Evolutionary conservation across 257 asterid genomes (phyloP), one percentile per base, ranked within the genome.

Genomic region (Nemophila menziesii): DNA sequence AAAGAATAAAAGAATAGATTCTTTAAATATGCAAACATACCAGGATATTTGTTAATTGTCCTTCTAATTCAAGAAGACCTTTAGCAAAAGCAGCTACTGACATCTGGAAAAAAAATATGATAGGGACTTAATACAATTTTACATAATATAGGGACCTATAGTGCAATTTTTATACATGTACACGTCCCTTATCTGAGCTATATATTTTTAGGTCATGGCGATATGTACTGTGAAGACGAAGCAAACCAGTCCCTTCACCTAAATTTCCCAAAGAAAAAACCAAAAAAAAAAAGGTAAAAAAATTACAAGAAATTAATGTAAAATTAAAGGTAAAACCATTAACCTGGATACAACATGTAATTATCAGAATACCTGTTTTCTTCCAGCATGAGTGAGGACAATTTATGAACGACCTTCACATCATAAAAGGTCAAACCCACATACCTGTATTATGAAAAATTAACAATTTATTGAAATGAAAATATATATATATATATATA

Each of bases 41-140:
- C 95, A 84, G 71, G 51, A 89, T 89, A 36, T 95, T 95, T 52
- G 98, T 89, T 63, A 89, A 64, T 46, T 70, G 98, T 48, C 98
- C 98, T 78, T 89, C 98, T 67, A 89, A 73, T 62, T 89, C 98
- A 22, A 89, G 92, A 36, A 89, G 95, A 33, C 98, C 98, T 75
- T 89, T 89, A 5, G 98, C 95, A 57, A 89, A 89, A 56, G 98
- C 98, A 58, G 98, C 95, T 44, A 94, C 98, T 11, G 98, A 89
- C 98, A 89, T 89, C 98, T 89, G 77, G 16, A 21, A 51, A n/a
- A n/a, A 29, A 29, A 13, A 29, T 2, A 29, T n/a, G n/a, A 29
- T 7, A 7, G 9, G 36, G 36, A 29, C 8, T 29, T 29, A 29
- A 29, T 7, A 13, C 9, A 29, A 10, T 2, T 3, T 7, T 29